phyloP scores from a whole-genome alignment of 2,329 filamentous ascomycete genomes.

The Hypomyces perniciosus region DNA sequence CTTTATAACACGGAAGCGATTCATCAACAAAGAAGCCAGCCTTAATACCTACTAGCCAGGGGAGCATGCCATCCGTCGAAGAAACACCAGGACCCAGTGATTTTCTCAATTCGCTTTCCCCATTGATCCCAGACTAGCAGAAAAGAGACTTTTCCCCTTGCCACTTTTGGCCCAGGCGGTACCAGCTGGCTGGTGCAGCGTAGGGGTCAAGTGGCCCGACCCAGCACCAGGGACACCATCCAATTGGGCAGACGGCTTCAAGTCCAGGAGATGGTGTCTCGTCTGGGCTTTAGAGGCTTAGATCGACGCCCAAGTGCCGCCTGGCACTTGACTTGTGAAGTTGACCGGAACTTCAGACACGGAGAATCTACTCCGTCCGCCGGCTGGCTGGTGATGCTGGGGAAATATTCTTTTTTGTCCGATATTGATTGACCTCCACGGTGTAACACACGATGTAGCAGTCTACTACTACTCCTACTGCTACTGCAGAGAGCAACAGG shows the following conservation, averaged over 20 bases:
- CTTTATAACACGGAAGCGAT: no score
- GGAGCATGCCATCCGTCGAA: no score
- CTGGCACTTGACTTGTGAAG: not conserved
- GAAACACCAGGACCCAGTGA: no score
- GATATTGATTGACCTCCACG: no score
- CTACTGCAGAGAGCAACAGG: not conserved
- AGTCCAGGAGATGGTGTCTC: slow-evolving; percentile 7
- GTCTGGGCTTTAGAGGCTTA: slow-evolving; percentile 9
- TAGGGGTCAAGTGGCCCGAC: slow-evolving; percentile 8
- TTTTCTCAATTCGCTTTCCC: not conserved
- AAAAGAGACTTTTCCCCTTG: not conserved
- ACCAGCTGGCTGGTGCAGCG: slow-evolving; percentile 10
- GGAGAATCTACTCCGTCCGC: not conserved
- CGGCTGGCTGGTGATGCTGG: not conserved
- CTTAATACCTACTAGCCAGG: no score
- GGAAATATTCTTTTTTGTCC: no score
- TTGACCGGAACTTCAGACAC: no score
- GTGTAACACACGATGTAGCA: no score
- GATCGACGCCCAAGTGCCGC: slow-evolving; percentile 9
- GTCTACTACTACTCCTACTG: not conserved
- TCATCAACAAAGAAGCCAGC: no score
- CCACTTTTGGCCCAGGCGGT: slow-evolving; percentile 2
- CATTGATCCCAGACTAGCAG: not conserved
- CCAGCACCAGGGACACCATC: slow-evolving; percentile 9
- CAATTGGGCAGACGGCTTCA: slow-evolving; percentile 9